Percentiles rank a stretch among this genome's conserved stretches.
Evolutionary conservation across 257 asterid genomes (phyloP).

Genomic region (Nicotiana sylvestris): DNA sequence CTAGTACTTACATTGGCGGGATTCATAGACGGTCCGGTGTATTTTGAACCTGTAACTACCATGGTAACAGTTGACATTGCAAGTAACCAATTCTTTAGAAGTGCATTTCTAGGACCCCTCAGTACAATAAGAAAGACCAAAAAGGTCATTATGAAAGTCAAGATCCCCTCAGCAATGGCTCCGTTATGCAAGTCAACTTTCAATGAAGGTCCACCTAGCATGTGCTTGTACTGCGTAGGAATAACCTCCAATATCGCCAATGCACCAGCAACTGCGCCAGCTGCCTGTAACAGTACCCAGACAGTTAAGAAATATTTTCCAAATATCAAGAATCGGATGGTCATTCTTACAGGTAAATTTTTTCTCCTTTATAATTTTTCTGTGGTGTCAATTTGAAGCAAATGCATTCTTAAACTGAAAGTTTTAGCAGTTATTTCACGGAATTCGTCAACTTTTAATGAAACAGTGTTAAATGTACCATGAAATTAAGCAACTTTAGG

Average conservation of each 20-base stretch:
- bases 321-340: background rate
- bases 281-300: slow-evolving; percentile 46
- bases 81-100: slow-evolving; percentile 65
- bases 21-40: slow-evolving; percentile 96
- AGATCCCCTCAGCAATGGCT: slow-evolving; percentile 82
- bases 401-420: background rate
- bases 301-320: background rate
- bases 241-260: slow-evolving; percentile 61
- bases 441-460: background rate
- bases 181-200: slow-evolving; percentile 86
- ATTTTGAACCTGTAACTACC: slow-evolving; percentile 61
- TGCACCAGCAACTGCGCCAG: slow-evolving; percentile 82
- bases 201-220: slow-evolving; percentile 77
- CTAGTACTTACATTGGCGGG: slow-evolving; percentile 76
- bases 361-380: too few relatives aligned
- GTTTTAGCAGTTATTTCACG: background rate
- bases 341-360: too few relatives aligned
- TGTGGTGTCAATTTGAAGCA: too few relatives aligned
- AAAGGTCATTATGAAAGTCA: slow-evolving; percentile 66
- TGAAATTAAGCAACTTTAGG: background rate
- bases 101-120: slow-evolving; percentile 59
- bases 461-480: background rate
- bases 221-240: slow-evolving; percentile 66
- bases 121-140: slow-evolving; percentile 55
- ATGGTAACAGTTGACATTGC: slow-evolving; percentile 60